phyloP scores from a whole-genome alignment of 768 basidiomycete species.

The Cantharellus anzutake region DNA sequence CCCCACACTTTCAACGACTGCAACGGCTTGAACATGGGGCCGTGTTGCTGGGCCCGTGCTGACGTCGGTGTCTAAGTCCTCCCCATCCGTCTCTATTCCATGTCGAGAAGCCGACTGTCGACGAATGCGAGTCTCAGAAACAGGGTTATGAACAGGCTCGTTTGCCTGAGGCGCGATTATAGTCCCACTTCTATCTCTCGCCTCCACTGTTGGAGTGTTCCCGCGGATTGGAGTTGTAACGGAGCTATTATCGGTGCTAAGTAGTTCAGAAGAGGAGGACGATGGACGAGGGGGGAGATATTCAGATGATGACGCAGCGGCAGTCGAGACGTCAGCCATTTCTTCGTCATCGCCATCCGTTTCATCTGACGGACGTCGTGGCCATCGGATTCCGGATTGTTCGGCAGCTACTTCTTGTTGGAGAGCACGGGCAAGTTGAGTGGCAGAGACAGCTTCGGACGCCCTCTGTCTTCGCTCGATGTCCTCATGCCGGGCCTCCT shows the following conservation, averaged over 20 bases:
- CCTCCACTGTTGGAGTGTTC: conserved; percentile 39
- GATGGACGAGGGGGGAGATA: background rate
- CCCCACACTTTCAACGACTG: conserved; percentile 26
- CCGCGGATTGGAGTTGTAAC: conserved; percentile 39
- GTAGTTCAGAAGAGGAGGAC: conserved; percentile 5
- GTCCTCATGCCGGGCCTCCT: background rate
- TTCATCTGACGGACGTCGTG: background rate
- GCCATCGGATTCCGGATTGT: background rate
- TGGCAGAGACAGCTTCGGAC: conserved; percentile 22
- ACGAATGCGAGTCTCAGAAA: conserved; percentile 9
- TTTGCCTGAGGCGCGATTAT: conserved; percentile 33
- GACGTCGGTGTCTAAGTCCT: conserved; percentile 60
- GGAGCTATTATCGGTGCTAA: conserved; percentile 35
- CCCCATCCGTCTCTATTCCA: conserved; percentile 15
- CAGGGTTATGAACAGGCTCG: conserved; percentile 17
- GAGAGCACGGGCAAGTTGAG: conserved; percentile 36
- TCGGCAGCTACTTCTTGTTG: conserved; percentile 13
- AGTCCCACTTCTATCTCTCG: conserved; percentile 54
- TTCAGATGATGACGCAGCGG: background rate
- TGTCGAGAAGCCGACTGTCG: conserved; percentile 25
- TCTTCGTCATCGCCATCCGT: conserved; percentile 1
- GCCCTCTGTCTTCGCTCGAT: conserved; percentile 37
- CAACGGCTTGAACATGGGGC: conserved; percentile 12
- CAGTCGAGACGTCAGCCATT: background rate
- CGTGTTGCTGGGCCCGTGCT: conserved; percentile 17